Conservation (phyloP, 495 filamentous ascomycete genomes). For the Hyphodiscus hymeniophilus region DNA sequence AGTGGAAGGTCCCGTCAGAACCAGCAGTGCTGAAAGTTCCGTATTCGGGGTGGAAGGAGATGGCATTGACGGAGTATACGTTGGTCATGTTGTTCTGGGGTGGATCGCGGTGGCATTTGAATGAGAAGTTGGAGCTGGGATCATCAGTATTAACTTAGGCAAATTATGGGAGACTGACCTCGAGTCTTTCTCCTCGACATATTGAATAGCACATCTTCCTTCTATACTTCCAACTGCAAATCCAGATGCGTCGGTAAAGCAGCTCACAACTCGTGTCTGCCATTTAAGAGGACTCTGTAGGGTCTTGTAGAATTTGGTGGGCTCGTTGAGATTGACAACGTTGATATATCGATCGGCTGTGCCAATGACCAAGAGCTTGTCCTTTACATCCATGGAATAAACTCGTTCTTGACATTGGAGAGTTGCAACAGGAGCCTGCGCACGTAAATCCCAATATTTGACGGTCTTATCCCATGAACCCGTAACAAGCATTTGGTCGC, state of each 20-base stretch:
- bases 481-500: constrained; percentile 64
- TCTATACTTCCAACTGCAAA: constrained; percentile 87
- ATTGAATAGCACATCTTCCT: constrained; percentile 82
- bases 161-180: constrained; percentile 34
- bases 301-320: constrained; percentile 71
- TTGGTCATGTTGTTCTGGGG: constrained; percentile 59
- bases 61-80: constrained; percentile 83
- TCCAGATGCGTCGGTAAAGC: constrained; percentile 73
- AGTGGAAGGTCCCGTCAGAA: constrained; percentile 81
- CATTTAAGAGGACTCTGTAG: constrained; percentile 78
- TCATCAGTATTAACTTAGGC: no score
- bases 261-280: constrained; percentile 81
- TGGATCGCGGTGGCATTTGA: constrained; percentile 85
- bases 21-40: constrained; percentile 90
- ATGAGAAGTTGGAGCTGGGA: constrained; percentile 70
- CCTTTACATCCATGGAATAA: constrained; percentile 78
- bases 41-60: constrained; percentile 79
- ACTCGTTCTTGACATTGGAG: constrained; percentile 70
- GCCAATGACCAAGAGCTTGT: constrained; percentile 69
- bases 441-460: constrained; percentile 90
- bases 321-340: constrained; percentile 73
- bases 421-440: constrained; percentile 48
- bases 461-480: constrained; percentile 95
- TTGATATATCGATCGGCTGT: constrained; percentile 87
- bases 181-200: constrained; percentile 78